Conservation (phyloP, 2,329 filamentous ascomycete genomes). For the Neonectria ditissima region DNA sequence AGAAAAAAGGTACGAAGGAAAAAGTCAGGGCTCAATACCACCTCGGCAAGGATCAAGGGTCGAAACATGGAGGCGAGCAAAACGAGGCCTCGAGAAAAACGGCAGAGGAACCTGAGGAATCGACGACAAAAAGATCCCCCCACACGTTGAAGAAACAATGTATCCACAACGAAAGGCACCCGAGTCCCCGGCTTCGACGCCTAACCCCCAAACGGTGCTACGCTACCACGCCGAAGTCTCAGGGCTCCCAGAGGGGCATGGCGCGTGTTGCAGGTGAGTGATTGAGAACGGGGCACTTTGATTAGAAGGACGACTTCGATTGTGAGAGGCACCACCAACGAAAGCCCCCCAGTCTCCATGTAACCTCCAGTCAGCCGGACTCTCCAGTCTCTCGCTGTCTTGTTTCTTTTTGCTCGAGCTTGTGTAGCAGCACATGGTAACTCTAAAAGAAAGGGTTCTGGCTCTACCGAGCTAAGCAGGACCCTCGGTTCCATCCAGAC, state of each 20-base stretch:
- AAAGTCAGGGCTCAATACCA: not conserved
- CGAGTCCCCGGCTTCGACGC: not conserved
- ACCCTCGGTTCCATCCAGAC: no score
- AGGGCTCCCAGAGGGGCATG: not conserved
- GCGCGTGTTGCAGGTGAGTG: constrained; percentile 22
- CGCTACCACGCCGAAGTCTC: not conserved
- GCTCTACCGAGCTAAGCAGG: no score
- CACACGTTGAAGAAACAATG: constrained; percentile 32
- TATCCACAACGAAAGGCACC: constrained; percentile 11
- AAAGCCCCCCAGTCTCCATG: not conserved
- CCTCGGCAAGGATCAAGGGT: constrained; percentile 21
- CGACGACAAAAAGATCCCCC: constrained; percentile 24
- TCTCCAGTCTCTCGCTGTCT: not conserved
- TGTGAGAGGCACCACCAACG: constrained; percentile 2
- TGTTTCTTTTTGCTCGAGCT: not conserved
- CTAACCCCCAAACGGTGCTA: not conserved
- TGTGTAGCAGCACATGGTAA: no score
- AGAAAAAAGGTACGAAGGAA: not conserved
- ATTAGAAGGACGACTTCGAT: constrained; percentile 20
- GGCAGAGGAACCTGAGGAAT: constrained; percentile 13
- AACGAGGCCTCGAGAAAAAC: constrained; percentile 10
- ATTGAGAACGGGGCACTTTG: constrained; percentile 19
- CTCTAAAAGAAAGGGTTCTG: no score
- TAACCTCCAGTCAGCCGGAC: constrained; percentile 1
- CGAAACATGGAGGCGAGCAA: constrained; percentile 19